These are phyloP conservation scores for Hymenoscyphus fraxineus DNA, from an alignment of 2,329 filamentous ascomycete genomes.

Conservation along the genomic window DNA sequence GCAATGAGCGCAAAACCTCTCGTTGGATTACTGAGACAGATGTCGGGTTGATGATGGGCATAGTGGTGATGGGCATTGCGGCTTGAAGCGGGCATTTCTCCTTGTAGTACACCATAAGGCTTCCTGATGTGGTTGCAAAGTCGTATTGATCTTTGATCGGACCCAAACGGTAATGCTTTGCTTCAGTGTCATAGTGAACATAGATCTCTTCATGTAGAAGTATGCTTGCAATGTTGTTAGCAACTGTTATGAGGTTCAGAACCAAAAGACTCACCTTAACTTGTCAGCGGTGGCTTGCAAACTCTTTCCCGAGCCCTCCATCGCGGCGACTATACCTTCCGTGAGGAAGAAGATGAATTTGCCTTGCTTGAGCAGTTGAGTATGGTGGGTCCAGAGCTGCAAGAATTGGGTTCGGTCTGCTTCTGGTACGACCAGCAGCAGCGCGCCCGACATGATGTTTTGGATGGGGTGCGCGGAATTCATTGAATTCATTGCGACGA, in stretches of 20 bases:
- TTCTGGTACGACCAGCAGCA: not conserved
- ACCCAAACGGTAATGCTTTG: not conserved
- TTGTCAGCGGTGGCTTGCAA: not conserved
- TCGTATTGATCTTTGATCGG: conserved; percentile 1
- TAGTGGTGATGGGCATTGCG: not conserved
- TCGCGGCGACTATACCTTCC: not conserved
- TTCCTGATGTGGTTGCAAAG: not conserved
- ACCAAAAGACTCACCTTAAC: not conserved
- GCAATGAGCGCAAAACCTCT: not conserved
- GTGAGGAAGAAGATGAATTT: not conserved
- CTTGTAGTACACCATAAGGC: not conserved
- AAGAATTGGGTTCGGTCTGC: not conserved
- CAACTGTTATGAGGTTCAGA: not conserved
- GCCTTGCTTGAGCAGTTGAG: not conserved
- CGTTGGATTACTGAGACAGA: not conserved
- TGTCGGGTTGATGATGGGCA: too few relatives aligned
- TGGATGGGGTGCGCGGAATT: too few relatives aligned
- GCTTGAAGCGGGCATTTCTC: not conserved
- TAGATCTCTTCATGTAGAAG: not conserved
- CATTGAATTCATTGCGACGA: too few relatives aligned
- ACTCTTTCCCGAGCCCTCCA: not conserved
- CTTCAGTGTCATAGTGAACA: not conserved
- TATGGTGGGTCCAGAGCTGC: not conserved
- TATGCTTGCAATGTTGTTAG: not conserved
- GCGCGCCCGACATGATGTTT: not conserved